These are phyloP conservation scores for Cytospora schulzeri DNA, from an alignment of 2,329 filamentous ascomycete genomes.

Conservation along the genomic window DNA sequence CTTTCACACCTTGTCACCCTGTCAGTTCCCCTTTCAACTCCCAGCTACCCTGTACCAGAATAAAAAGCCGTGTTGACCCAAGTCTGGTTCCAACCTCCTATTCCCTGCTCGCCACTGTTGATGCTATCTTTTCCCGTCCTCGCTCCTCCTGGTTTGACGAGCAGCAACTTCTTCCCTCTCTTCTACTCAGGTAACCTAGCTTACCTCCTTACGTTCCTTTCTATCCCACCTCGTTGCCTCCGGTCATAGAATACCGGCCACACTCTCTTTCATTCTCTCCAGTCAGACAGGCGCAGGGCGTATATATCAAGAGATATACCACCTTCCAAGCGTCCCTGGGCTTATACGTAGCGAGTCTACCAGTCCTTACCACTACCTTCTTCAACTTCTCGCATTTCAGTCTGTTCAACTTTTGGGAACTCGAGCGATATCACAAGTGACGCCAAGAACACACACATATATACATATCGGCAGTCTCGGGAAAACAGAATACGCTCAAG, in stretches of 20 bases:
- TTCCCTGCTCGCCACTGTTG: constrained; percentile 8
- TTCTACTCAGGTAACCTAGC: constrained; percentile 4
- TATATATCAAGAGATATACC: constrained; percentile 10
- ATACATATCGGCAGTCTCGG: constrained; percentile 7
- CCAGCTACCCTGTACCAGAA: constrained; percentile 22
- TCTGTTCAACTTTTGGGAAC: not conserved
- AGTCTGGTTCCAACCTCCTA: constrained; percentile 4
- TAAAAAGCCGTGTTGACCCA: constrained; percentile 23
- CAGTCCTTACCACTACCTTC: not conserved
- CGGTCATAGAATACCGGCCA: constrained; percentile 3
- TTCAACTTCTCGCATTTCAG: constrained; percentile 1
- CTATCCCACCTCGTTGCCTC: constrained; percentile 8
- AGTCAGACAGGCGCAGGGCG: not conserved
- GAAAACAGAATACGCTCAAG: constrained; percentile 13
- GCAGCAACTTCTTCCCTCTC: constrained; percentile 13
- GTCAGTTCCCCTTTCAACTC: constrained; percentile 16
- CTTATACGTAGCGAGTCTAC: constrained; percentile 24
- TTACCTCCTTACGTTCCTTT: constrained; percentile 26
- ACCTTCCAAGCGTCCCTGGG: not conserved
- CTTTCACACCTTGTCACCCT: constrained; percentile 15
- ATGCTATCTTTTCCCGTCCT: constrained; percentile 15
- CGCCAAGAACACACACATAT: constrained; percentile 1
- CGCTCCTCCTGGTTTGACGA: constrained; percentile 23
- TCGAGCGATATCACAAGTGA: not conserved
- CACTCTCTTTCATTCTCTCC: constrained; percentile 8